Conservation (phyloP, 345 rosid genomes). For the Citrus unshiu region DNA sequence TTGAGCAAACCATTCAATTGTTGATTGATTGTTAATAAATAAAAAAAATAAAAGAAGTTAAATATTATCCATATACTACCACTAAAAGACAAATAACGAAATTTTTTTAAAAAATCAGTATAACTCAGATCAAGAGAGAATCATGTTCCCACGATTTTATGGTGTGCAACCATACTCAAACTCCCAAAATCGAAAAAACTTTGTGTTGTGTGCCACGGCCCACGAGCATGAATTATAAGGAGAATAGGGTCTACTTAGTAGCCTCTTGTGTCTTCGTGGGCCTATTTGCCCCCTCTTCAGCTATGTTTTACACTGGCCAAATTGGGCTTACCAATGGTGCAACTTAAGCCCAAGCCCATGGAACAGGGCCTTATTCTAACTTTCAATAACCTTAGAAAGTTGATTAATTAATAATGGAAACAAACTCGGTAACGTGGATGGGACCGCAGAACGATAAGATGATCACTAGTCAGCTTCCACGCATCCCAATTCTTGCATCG, state of each 20-base stretch:
- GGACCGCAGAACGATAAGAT: conserved; percentile 5
- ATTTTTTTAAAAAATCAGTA: fast-evolving
- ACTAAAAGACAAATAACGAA: too few species aligned
- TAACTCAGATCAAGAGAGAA: fast-evolving
- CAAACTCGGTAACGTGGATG: not conserved
- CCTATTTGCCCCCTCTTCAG: not conserved
- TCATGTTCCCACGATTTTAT: fast-evolving
- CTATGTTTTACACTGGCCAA: not conserved
- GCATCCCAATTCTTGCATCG: conserved; percentile 24
- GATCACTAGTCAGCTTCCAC: conserved; percentile 24
- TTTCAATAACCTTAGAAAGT: not conserved
- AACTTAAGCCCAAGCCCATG: not conserved
- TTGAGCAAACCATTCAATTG: too few species aligned
- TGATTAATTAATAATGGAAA: too few species aligned
- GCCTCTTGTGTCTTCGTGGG: not conserved
- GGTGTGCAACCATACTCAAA: too few species aligned
- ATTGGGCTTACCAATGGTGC: not conserved
- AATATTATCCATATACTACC: too few species aligned
- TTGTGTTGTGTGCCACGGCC: too few species aligned
- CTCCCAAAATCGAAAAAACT: too few species aligned
- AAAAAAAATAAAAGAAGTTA: too few species aligned
- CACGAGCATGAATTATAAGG: too few species aligned
- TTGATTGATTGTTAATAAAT: too few species aligned
- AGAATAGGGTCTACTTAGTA: too few species aligned
- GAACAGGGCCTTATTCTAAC: not conserved